These are phyloP conservation scores for Ophiocytium majus DNA, from an alignment of 352 stramenopile species.

Conservation along the genomic window DNA sequence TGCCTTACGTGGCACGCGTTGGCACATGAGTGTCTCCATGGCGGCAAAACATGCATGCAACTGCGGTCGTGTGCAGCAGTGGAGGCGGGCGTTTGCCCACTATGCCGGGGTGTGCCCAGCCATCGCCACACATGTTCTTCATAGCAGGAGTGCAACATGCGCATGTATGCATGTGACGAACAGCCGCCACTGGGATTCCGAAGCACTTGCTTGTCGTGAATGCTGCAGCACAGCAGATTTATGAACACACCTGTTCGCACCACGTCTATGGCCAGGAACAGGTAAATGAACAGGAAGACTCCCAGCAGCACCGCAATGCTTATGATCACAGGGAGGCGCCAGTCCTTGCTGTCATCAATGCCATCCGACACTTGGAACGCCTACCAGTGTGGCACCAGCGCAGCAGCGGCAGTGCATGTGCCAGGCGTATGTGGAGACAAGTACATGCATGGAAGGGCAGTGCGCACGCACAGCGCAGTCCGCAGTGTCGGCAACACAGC, in stretches of 20 bases:
- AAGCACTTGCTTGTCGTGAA: neutral
- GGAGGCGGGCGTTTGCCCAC: neutral
- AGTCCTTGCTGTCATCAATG: neutral
- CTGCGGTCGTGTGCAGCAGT: neutral
- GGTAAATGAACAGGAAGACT: neutral
- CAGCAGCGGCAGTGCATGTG: too few relatives aligned
- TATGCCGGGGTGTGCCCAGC: neutral
- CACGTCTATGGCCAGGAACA: neutral
- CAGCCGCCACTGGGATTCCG: too few relatives aligned
- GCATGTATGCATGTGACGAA: too few relatives aligned
- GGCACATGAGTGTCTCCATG: neutral
- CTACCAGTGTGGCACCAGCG: too few relatives aligned
- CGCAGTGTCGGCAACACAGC: too few relatives aligned
- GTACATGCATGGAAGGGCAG: too few relatives aligned
- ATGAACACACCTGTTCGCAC: neutral
- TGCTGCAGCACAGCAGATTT: neutral
- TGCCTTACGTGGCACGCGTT: too few relatives aligned
- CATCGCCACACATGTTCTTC: neutral
- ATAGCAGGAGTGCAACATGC: too few relatives aligned
- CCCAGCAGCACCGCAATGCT: neutral
- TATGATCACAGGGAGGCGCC: neutral
- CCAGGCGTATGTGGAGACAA: too few relatives aligned
- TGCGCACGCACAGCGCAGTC: too few relatives aligned
- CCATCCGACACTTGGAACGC: neutral
- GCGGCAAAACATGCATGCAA: neutral